phyloP scores from a whole-genome alignment of 169 alveolate genomes.

The Eimeria necatrix region DNA sequence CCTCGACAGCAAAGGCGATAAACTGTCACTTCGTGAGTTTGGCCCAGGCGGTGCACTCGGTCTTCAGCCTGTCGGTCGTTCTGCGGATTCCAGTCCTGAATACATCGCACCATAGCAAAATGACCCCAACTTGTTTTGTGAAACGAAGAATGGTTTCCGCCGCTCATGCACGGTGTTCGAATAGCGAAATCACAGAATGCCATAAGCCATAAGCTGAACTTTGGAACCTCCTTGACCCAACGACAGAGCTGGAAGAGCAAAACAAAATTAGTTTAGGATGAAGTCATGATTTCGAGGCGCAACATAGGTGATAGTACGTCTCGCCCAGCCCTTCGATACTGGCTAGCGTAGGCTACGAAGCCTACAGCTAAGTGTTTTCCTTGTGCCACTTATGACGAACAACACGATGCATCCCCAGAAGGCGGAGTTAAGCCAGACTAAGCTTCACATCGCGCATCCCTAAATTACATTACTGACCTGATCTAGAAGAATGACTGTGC shows the following conservation, averaged over 20 bases:
- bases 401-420: too few relatives aligned
- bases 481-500: slow-evolving; percentile 97
- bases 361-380: too few relatives aligned
- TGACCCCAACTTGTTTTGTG: not conserved
- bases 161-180: not conserved
- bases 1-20: slow-evolving; percentile 93
- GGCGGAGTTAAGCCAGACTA: too few relatives aligned
- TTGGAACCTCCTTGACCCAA: not conserved
- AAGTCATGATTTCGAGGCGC: not conserved
- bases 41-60: slow-evolving; percentile 96
- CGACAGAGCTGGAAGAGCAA: not conserved
- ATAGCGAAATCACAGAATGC: not conserved
- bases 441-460: too few relatives aligned
- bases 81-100: slow-evolving; percentile 96
- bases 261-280: not conserved
- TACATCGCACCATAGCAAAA: slow-evolving; percentile 24
- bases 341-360: too few relatives aligned
- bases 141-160: not conserved
- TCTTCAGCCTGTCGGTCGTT: slow-evolving; percentile 97
- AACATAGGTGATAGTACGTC: too few relatives aligned
- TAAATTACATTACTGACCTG: slow-evolving; percentile 80
- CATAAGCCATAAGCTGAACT: not conserved
- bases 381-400: too few relatives aligned
- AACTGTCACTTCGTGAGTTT: slow-evolving; percentile 94
- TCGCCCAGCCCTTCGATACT: too few relatives aligned